phyloP scores from a whole-genome alignment of 164 flowering plant species.

The Nymphaea colorata region DNA sequence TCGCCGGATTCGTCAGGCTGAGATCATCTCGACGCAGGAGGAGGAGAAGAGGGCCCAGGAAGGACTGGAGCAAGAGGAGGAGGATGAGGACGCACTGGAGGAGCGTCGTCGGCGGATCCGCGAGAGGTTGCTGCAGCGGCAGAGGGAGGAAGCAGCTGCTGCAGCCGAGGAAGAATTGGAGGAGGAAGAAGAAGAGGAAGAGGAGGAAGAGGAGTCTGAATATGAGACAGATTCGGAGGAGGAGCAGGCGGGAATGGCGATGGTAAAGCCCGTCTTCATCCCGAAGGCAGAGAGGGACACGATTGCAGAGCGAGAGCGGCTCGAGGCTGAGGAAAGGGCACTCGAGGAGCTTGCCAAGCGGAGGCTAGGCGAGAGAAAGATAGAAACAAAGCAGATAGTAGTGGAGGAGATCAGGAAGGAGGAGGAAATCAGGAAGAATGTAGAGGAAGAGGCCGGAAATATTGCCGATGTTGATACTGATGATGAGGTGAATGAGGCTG shows the following conservation, averaged over 20 bases:
- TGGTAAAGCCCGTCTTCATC: slow-evolving; percentile 83
- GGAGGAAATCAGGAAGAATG: slow-evolving; percentile 55
- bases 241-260: slow-evolving; percentile 43
- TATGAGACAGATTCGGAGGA: slow-evolving; percentile 95
- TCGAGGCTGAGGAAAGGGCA: slow-evolving; percentile 68
- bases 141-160: slow-evolving; percentile 40
- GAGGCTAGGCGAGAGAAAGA: slow-evolving; percentile 53
- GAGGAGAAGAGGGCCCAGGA: slow-evolving; percentile 64
- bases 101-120: slow-evolving; percentile 55
- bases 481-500: slow-evolving; percentile 86
- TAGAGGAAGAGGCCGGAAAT: slow-evolving; percentile 61
- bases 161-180: slow-evolving; percentile 26
- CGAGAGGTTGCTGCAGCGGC: slow-evolving; percentile 43
- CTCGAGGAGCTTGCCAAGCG: slow-evolving; percentile 52
- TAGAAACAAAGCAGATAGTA: slow-evolving; percentile 64
- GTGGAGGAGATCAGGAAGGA: slow-evolving; percentile 68
- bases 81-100: slow-evolving; percentile 76
- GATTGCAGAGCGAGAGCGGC: slow-evolving; percentile 68
- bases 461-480: slow-evolving; percentile 77
- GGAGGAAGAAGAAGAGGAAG: slow-evolving; percentile 53
- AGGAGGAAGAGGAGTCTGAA: slow-evolving; percentile 76
- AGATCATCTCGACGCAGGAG: slow-evolving; percentile 75
- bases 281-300: slow-evolving; percentile 84
- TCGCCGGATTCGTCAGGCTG: slow-evolving; percentile 77
- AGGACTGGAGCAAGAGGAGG: slow-evolving; percentile 51